A percentile compares a stretch with the other conserved stretches of the same genome.
Conservation (phyloP, 2,329 filamentous ascomycete species). For the Cladosporium colombiae region DNA sequence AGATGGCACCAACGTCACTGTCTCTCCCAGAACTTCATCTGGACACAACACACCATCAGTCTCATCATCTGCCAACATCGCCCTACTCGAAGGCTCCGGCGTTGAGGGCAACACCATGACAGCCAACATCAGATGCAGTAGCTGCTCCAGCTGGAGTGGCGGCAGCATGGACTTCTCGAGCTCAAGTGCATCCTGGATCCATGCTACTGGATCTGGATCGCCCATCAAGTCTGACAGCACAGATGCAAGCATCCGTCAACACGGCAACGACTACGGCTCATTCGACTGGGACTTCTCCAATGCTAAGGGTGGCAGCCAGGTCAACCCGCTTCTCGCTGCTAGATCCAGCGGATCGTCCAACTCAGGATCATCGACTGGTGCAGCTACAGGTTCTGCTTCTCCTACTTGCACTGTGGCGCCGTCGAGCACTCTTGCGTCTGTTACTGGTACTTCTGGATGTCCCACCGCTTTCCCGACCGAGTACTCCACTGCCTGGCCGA, state of each 20-base stretch:
- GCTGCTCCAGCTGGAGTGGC: slow-evolving; percentile 55
- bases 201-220: slow-evolving; percentile 48
- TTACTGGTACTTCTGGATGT: slow-evolving; percentile 23
- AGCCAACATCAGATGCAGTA: slow-evolving; percentile 58
- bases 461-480: slow-evolving; percentile 24
- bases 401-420: slow-evolving; percentile 9
- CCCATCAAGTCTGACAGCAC: slow-evolving; percentile 50
- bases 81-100: slow-evolving; percentile 55
- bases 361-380: slow-evolving; percentile 14
- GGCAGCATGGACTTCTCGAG: slow-evolving; percentile 53
- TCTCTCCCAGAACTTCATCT: slow-evolving; percentile 54
- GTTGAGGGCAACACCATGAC: slow-evolving; percentile 55
- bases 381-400: slow-evolving; percentile 7
- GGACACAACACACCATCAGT: slow-evolving; percentile 48
- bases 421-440: slow-evolving; percentile 21
- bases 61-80: slow-evolving; percentile 47
- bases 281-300: slow-evolving; percentile 52
- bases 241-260: slow-evolving; percentile 47
- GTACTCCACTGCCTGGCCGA: slow-evolving; percentile 24
- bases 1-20: slow-evolving; percentile 56
- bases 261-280: slow-evolving; percentile 39
- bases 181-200: slow-evolving; percentile 52
- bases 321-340: slow-evolving; percentile 45
- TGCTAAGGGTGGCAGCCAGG: slow-evolving; percentile 52
- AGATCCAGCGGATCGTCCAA: background rate